Percentiles rank a stretch among this genome's conserved stretches.
phyloP scores from a whole-genome alignment of 768 basidiomycete species.

The Hericium rajendrae region DNA sequence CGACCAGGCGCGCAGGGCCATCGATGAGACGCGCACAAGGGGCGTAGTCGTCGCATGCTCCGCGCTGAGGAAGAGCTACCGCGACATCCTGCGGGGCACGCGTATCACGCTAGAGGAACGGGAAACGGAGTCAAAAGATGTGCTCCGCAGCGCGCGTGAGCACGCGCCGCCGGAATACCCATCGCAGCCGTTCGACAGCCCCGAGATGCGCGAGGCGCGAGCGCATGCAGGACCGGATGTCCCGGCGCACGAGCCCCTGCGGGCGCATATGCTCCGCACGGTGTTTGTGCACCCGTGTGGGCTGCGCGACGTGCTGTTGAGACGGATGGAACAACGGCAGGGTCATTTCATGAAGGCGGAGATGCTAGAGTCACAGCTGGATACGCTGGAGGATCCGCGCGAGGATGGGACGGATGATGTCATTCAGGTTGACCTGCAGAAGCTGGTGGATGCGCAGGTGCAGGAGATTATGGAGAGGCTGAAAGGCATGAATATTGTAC shows the following conservation, averaged over 20 bases:
- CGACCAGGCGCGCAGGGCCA: constrained; percentile 50
- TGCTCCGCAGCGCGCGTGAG: neutral
- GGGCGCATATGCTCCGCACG: constrained; percentile 36
- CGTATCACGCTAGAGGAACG: neutral
- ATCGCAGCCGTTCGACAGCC: neutral
- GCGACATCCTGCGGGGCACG: constrained; percentile 67
- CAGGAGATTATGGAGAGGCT: neutral
- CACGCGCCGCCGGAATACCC: neutral
- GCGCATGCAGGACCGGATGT: constrained; percentile 13
- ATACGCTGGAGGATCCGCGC: constrained; percentile 56
- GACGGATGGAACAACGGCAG: constrained; percentile 51
- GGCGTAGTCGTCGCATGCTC: constrained; percentile 86
- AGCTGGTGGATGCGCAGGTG: neutral
- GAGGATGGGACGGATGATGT: constrained; percentile 52
- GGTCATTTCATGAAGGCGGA: constrained; percentile 79
- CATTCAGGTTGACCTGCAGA: constrained; percentile 45
- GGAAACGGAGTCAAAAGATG: too few species aligned
- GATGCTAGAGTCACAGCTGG: constrained; percentile 77
- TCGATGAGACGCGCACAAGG: constrained; percentile 25
- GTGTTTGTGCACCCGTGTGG: constrained; percentile 80
- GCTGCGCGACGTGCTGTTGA: constrained; percentile 39
- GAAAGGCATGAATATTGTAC: neutral
- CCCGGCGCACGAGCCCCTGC: constrained; percentile 18
- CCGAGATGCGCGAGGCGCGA: constrained; percentile 2
- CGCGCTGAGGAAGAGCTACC: constrained; percentile 71